These are phyloP conservation scores for Phytophthora litchii DNA, from an alignment of 352 stramenopile species.

Conservation along the genomic window DNA sequence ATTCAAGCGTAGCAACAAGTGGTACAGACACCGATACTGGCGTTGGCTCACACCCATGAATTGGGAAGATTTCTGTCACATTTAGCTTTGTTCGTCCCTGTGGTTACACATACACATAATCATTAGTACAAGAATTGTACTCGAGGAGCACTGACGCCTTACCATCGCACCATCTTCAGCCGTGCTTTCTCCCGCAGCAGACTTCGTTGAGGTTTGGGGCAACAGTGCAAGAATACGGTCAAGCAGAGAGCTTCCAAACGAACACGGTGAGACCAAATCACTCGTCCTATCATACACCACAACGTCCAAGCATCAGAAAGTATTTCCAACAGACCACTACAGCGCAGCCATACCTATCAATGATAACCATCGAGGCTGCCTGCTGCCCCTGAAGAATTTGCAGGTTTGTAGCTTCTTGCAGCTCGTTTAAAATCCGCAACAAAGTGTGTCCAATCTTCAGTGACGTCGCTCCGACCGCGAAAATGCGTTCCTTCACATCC, in stretches of 20 bases:
- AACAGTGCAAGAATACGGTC: constrained; percentile 71
- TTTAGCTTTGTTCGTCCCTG: constrained; percentile 42
- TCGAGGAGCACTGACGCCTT: constrained; percentile 2
- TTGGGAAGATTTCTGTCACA: constrained; percentile 70
- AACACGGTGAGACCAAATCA: constrained; percentile 66
- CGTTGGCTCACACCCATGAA: constrained; percentile 67
- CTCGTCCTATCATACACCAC: constrained; percentile 45
- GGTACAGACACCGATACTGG: constrained; percentile 34
- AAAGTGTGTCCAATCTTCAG: constrained; percentile 85
- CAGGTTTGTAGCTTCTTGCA: constrained; percentile 52
- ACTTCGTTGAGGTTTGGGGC: constrained; percentile 49
- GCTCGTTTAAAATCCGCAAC: constrained; percentile 62
- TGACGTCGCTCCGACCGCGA: constrained; percentile 67
- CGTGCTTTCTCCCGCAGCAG: constrained; percentile 18
- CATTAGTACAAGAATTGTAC: constrained; percentile 1
- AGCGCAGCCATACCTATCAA: constrained; percentile 59
- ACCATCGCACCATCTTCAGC: constrained; percentile 18
- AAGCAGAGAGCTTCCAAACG: constrained; percentile 70
- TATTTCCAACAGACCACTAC: not conserved
- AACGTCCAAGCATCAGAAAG: constrained; percentile 2
- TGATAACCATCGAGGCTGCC: constrained; percentile 60
- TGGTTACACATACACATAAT: constrained; percentile 28
- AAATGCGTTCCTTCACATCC: constrained; percentile 75
- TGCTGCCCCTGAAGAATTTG: constrained; percentile 46
- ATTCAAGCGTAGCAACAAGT: constrained; percentile 6